These are phyloP conservation scores for Lentinula sp. DNA, from an alignment of 768 basidiomycete species.

Conservation along the genomic window DNA sequence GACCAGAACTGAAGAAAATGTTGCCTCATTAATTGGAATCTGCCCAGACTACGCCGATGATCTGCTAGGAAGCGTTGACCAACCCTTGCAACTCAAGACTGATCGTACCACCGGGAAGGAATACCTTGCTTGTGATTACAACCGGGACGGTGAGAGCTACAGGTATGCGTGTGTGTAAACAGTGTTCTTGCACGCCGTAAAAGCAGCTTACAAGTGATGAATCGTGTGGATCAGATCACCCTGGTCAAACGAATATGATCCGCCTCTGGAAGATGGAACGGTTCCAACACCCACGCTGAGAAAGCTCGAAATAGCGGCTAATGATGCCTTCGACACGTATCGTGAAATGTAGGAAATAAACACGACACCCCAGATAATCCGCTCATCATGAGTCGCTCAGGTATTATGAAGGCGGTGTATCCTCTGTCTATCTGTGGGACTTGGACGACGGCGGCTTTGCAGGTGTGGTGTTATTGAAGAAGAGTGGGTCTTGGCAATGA, in stretches of 20 bases:
- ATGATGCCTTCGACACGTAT: slow-evolving; percentile 97
- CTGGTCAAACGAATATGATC: slow-evolving; percentile 97
- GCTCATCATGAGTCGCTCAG: slow-evolving; percentile 25
- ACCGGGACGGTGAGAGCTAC: slow-evolving; percentile 87
- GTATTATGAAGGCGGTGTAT: slow-evolving; percentile 98
- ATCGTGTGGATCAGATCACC: slow-evolving; percentile 64
- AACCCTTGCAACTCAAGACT: slow-evolving; percentile 76
- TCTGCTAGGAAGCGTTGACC: slow-evolving; percentile 90
- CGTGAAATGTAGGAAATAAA: slow-evolving; percentile 70
- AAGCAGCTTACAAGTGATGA: neutral
- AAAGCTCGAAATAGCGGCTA: slow-evolving; percentile 87
- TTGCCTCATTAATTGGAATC: slow-evolving; percentile 72
- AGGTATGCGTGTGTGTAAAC: slow-evolving; percentile 47
- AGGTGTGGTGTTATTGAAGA: slow-evolving; percentile 94
- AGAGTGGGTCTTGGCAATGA: slow-evolving; percentile 47
- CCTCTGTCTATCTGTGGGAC: slow-evolving; percentile 97
- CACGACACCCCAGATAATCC: neutral
- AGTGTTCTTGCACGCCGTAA: neutral
- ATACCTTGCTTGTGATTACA: slow-evolving; percentile 92
- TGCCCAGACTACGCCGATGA: slow-evolving; percentile 95
- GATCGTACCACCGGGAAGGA: slow-evolving; percentile 82
- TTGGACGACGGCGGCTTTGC: slow-evolving; percentile 95
- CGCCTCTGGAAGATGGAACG: slow-evolving; percentile 85
- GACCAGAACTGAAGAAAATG: slow-evolving; percentile 80
- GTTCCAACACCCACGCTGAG: slow-evolving; percentile 79